Percentiles rank a stretch among this genome's conserved stretches.
These are phyloP conservation scores for Coemansia sp. DNA, from an alignment of 192 early-diverging fungal genomes.

Conservation along the genomic window DNA sequence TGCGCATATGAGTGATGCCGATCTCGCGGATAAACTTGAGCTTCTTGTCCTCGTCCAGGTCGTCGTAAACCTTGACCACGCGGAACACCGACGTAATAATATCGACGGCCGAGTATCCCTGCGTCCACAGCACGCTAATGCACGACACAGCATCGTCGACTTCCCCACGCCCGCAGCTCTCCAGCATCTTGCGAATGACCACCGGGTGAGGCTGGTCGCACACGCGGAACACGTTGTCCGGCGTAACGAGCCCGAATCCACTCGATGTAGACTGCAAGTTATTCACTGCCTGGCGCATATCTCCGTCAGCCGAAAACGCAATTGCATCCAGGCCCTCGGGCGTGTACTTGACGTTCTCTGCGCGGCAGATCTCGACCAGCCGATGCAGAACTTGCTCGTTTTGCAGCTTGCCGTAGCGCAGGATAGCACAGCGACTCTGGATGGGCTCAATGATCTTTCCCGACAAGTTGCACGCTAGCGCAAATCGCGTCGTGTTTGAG, in stretches of 20 bases:
- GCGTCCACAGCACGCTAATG: slow-evolving; percentile 69
- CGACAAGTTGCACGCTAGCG: slow-evolving; percentile 93
- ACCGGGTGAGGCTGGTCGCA: slow-evolving; percentile 97
- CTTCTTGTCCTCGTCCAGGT: slow-evolving; percentile 76
- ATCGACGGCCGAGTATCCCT: slow-evolving; percentile 87
- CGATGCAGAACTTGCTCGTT: slow-evolving; percentile 78
- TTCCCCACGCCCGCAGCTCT: slow-evolving; percentile 63
- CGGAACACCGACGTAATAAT: slow-evolving; percentile 90
- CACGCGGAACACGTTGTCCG: slow-evolving; percentile 93
- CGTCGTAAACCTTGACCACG: slow-evolving; percentile 75
- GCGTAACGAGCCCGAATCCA: slow-evolving; percentile 81
- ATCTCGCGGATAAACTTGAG: slow-evolving; percentile 91
- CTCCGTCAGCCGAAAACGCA: slow-evolving; percentile 94
- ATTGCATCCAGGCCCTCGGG: slow-evolving; percentile 90
- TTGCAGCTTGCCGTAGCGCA: slow-evolving; percentile 78
- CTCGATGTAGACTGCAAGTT: slow-evolving; percentile 88
- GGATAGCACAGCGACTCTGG: slow-evolving; percentile 90
- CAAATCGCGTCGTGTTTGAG: slow-evolving; percentile 92
- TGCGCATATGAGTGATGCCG: slow-evolving; percentile 86
- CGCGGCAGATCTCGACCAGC: slow-evolving; percentile 76
- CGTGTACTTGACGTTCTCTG: slow-evolving; percentile 81
- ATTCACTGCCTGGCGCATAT: slow-evolving; percentile 98
- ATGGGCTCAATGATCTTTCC: slow-evolving; percentile 98
- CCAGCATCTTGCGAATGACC: slow-evolving; percentile 70
- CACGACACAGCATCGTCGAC: slow-evolving; percentile 69